A percentile compares a stretch with the other conserved stretches of the same genome.
These are phyloP conservation scores for Hysterium pulicare DNA, from an alignment of 2,329 filamentous ascomycete species.

Conservation along the genomic window DNA sequence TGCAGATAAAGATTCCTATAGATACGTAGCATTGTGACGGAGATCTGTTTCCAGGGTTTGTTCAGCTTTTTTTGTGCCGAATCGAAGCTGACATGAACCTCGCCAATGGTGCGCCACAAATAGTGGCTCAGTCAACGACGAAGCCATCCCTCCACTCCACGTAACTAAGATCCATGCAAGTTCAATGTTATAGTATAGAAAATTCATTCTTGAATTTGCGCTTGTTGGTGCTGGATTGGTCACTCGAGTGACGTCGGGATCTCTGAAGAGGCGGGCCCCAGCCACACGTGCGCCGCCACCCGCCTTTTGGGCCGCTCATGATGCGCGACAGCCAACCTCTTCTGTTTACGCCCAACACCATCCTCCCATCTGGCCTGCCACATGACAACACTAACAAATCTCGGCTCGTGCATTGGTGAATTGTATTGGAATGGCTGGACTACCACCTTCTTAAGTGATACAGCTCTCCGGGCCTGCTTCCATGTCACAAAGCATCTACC, in stretches of 20 bases:
- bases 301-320: conserved; percentile 1
- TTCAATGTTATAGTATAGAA: too few relatives aligned
- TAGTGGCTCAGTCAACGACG: too few relatives aligned
- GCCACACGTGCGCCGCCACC: background rate
- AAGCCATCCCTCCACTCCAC: too few relatives aligned
- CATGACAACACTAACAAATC: conserved; percentile 14
- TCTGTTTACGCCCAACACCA: conserved; percentile 29
- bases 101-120: too few relatives aligned
- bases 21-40: too few relatives aligned
- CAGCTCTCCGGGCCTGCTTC: conserved; percentile 15
- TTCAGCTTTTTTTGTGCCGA: too few relatives aligned
- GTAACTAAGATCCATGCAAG: too few relatives aligned
- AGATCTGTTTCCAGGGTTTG: too few relatives aligned
- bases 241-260: background rate
- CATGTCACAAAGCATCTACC: conserved; percentile 20
- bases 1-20: too few relatives aligned
- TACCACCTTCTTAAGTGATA: conserved; percentile 22
- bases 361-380: conserved; percentile 20
- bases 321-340: conserved; percentile 30
- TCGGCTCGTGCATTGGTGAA: conserved; percentile 23
- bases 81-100: too few relatives aligned
- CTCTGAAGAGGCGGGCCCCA: background rate
- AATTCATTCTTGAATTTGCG: too few relatives aligned
- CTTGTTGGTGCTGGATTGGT: too few relatives aligned
- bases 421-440: conserved; percentile 33